These are phyloP conservation scores for Penicillium crystallinum DNA, from an alignment of 495 filamentous ascomycete genomes.

Conservation along the genomic window DNA sequence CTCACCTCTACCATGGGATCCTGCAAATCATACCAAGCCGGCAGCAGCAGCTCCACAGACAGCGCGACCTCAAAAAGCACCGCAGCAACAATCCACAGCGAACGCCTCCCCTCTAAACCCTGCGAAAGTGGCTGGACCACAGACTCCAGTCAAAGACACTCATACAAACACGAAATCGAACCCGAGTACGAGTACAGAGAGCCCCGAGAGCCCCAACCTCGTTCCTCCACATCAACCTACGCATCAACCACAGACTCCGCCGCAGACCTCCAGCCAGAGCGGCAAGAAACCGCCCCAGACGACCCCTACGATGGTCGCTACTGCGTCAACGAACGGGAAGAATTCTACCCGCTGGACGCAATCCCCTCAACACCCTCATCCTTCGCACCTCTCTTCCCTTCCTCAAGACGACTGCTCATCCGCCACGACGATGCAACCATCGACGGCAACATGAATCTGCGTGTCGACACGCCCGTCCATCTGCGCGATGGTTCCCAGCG, in stretches of 20 bases:
- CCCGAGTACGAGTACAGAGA: constrained; percentile 10
- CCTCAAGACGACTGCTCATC: constrained; percentile 71
- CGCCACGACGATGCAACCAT: constrained; percentile 86
- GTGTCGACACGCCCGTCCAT: constrained; percentile 72
- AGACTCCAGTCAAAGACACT: not conserved
- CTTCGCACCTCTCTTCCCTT: constrained; percentile 86
- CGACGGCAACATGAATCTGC: constrained; percentile 97
- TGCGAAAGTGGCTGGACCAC: not conserved
- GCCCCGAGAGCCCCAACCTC: constrained; percentile 34
- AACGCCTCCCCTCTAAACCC: not conserved
- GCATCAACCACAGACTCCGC: constrained; percentile 65
- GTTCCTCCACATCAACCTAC: constrained; percentile 72
- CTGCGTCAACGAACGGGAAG: constrained; percentile 59
- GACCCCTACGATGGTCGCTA: constrained; percentile 25
- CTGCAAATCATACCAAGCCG: constrained; percentile 30
- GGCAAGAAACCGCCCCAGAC: constrained; percentile 27
- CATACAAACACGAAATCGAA: constrained; percentile 23
- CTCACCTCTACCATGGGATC: constrained; percentile 25
- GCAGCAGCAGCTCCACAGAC: constrained; percentile 55
- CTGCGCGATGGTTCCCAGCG: constrained; percentile 49
- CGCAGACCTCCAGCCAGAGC: constrained; percentile 50
- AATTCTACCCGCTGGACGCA: constrained; percentile 55
- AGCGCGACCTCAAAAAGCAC: constrained; percentile 59
- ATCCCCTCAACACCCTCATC: constrained; percentile 73
- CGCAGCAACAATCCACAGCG: constrained; percentile 52